Percentiles rank a stretch among this genome's conserved stretches.
phyloP scores from a whole-genome alignment of 345 rosid species.

The Cardiospermum halicacabum region DNA sequence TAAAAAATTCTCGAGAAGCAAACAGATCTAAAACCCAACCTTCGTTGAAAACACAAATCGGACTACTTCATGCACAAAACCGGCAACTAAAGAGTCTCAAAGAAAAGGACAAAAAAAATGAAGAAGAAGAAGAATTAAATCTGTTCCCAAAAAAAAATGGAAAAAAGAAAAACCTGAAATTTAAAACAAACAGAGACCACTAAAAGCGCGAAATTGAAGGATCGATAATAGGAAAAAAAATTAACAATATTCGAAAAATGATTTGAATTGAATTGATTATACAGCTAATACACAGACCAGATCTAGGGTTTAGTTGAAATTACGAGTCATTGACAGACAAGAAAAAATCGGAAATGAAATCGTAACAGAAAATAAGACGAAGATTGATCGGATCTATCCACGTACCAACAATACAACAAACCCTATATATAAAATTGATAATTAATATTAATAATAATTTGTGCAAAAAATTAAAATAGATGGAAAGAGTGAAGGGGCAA shows the following conservation, averaged over 20 bases:
- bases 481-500: neutral
- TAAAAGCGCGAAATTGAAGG: neutral
- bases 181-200: neutral
- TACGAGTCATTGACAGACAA: neutral
- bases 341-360: neutral
- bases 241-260: neutral
- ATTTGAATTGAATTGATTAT: neutral
- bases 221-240: neutral
- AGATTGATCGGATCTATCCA: neutral
- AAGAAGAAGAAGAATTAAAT: too few relatives aligned
- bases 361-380: neutral
- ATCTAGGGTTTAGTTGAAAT: slow-evolving; percentile 19
- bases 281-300: slow-evolving; percentile 20
- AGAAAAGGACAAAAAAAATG: neutral
- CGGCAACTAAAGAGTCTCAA: neutral
- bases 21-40: slow-evolving; percentile 25
- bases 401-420: too few relatives aligned
- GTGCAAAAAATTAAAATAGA: too few relatives aligned
- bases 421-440: too few relatives aligned
- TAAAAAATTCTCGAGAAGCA: neutral
- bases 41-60: neutral
- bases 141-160: too few relatives aligned
- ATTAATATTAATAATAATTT: too few relatives aligned
- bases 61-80: neutral
- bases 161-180: neutral